These are phyloP conservation scores for Raphidocelis subcapitata DNA, from an alignment of 139 green algal species.

Conservation along the genomic window DNA sequence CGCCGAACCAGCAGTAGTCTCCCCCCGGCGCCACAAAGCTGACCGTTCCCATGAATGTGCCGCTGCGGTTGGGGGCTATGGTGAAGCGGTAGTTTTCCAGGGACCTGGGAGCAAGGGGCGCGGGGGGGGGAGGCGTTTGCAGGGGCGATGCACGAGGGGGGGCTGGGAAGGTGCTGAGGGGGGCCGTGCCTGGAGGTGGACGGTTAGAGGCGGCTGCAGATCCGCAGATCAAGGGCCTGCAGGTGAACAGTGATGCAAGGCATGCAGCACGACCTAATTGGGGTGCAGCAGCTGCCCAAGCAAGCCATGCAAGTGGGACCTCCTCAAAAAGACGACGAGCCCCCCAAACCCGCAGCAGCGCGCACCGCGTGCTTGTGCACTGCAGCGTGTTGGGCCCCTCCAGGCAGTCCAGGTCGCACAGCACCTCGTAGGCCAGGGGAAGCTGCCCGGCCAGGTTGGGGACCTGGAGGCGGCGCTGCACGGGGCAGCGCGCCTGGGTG, in stretches of 20 bases:
- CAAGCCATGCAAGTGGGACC: too few relatives aligned
- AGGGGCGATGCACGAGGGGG: not conserved
- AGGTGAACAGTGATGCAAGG: too few relatives aligned
- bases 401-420: conserved; percentile 58
- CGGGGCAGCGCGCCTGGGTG: not conserved
- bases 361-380: conserved; percentile 9
- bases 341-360: not conserved
- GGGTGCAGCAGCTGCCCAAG: too few relatives aligned
- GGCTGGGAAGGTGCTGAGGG: not conserved
- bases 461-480: conserved; percentile 34
- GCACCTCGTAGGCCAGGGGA: conserved; percentile 43
- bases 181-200: too few relatives aligned
- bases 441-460: conserved; percentile 55
- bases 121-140: not conserved
- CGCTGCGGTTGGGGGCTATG: conserved; percentile 34
- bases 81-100: conserved; percentile 35
- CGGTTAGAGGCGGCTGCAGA: too few relatives aligned
- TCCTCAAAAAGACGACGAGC: not conserved
- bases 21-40: conserved; percentile 61
- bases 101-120: not conserved
- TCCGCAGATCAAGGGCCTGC: too few relatives aligned
- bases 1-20: conserved; percentile 66
- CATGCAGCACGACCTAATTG: too few relatives aligned
- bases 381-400: conserved; percentile 33
- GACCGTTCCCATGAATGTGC: conserved; percentile 50